Base-by-base conservation (phyloP, 371 early-diverging fungal genomes). In the Mortierella sp. region DNA sequence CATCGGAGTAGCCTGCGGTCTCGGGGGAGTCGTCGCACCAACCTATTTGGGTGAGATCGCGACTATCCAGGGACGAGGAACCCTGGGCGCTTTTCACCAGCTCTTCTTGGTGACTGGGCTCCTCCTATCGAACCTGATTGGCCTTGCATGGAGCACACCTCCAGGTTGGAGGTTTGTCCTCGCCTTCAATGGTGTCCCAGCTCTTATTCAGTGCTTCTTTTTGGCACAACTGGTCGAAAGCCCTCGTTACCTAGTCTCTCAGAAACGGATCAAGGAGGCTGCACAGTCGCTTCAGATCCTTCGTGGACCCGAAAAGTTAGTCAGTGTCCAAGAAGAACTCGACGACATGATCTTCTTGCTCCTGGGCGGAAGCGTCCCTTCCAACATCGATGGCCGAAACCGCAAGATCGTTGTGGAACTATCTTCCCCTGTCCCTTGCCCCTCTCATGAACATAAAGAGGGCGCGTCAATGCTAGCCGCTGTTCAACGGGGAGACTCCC, bases 31-130 rank as follows among this genome's bases (percentile, higher is more conserved):
- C 46, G 93, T 93, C 16, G 94, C 96, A 8, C 93, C 96, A 6
- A 91, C 93, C 37, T 98, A 97, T 78, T 91, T 98, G 53, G 92
- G 93, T 26, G 96, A 97, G 83, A 92, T 97, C 53, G 87, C 97
- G 2, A 95, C 97, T 1, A 89, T 91, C 1, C 88, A 90, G n/a
- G 87, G 88, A 28, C 92, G 97, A 81, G 98, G 97, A 43, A 90
- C 92, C 16, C 87, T 95, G 53, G 89, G 89, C 11, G 90, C 96
- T 24, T 88, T 93, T 71, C 92, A 96, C 76, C 97, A 97, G 87
- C 89, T 97, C 73, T 92, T 95, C 37, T 87, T 96, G 72, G 93
- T 96, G n/a, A 74, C 94, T 64, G 98, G 97, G 70, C 92, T 96
- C 77, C 82, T 96, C 69, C 59, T 95, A 21, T 91, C 94, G 71